Percentiles rank a stretch among this genome's conserved stretches.
Evolutionary conservation across 257 asterid species (phyloP).

Genomic region (Osmanthus fragrans): DNA sequence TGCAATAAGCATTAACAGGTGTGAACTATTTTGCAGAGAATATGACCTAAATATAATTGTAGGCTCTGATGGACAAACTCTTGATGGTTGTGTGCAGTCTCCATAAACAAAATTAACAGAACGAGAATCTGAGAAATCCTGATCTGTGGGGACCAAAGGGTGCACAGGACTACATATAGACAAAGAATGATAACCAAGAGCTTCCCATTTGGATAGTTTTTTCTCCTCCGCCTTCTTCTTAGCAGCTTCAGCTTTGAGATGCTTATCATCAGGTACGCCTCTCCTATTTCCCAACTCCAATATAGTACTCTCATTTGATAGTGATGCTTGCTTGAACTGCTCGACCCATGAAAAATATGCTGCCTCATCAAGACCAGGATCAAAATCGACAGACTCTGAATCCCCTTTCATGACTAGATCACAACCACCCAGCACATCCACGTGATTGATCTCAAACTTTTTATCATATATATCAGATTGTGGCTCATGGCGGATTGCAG

Average conservation of each 20-base stretch:
- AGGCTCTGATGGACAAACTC: constrained; percentile 62
- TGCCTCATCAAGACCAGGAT: constrained; percentile 78
- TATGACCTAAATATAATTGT: constrained; percentile 72
- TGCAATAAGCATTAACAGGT: not conserved
- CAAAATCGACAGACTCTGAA: constrained; percentile 42
- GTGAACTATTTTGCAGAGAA: not conserved
- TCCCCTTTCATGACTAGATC: constrained; percentile 40
- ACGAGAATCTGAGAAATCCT: constrained; percentile 63
- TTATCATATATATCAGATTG: constrained; percentile 42
- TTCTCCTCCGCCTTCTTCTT: constrained; percentile 71
- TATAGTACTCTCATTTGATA: constrained; percentile 30
- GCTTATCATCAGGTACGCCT: constrained; percentile 52
- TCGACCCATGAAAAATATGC: constrained; percentile 80
- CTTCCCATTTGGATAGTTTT: constrained; percentile 78
- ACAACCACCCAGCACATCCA: constrained; percentile 39
- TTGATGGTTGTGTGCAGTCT: constrained; percentile 82
- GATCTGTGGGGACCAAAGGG: constrained; percentile 33
- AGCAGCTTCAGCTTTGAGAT: constrained; percentile 67
- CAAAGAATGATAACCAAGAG: constrained; percentile 77
- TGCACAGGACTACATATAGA: constrained; percentile 52
- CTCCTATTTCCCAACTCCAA: constrained; percentile 50
- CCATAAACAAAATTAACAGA: constrained; percentile 83
- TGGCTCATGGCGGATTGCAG: constrained; percentile 52
- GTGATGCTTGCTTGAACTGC: constrained; percentile 70
- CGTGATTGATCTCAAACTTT: constrained; percentile 63